phyloP scores from a whole-genome alignment of 768 basidiomycete species.

The Piloderma croceum region DNA sequence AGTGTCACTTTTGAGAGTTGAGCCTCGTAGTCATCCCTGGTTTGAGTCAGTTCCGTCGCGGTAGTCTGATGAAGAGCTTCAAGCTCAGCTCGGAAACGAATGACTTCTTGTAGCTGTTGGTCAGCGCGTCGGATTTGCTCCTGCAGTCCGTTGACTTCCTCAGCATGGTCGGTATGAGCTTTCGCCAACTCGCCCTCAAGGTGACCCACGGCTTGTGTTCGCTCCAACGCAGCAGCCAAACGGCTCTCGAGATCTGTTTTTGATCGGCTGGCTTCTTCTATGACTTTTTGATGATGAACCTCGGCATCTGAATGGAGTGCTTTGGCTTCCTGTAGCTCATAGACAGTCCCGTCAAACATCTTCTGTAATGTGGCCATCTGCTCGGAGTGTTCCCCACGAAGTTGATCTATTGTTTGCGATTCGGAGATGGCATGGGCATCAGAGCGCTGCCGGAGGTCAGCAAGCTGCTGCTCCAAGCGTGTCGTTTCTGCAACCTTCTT shows the following conservation, averaged over 20 bases:
- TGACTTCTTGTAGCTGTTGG: constrained; percentile 8
- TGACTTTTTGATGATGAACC: constrained; percentile 26
- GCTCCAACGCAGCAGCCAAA: constrained; percentile 12
- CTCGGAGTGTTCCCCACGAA: constrained; percentile 32
- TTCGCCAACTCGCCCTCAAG: constrained; percentile 9
- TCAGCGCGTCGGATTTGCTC: constrained; percentile 13
- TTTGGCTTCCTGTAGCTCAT: constrained; percentile 31
- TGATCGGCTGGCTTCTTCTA: constrained; percentile 27
- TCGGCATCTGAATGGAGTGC: constrained; percentile 28
- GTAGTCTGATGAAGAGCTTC: not conserved
- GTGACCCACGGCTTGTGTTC: not conserved
- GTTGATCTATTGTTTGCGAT: constrained; percentile 20
- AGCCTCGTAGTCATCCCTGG: constrained; percentile 26
- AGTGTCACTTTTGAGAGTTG: constrained; percentile 22
- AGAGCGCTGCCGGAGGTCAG: constrained; percentile 10
- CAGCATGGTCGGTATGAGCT: constrained; percentile 6
- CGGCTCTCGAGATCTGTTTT: constrained; percentile 21
- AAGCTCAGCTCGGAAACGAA: not conserved
- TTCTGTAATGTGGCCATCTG: constrained; percentile 32
- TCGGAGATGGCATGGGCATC: constrained; percentile 8
- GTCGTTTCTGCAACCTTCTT: too few relatives aligned
- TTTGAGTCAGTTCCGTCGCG: constrained; percentile 17
- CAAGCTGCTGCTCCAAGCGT: constrained; percentile 7
- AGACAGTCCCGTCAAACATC: constrained; percentile 30
- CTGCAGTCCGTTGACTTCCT: constrained; percentile 17